A percentile compares a stretch with the other conserved stretches of the same genome.
Conservation (phyloP, 257 asterid species). For the Apocynum venetum region DNA sequence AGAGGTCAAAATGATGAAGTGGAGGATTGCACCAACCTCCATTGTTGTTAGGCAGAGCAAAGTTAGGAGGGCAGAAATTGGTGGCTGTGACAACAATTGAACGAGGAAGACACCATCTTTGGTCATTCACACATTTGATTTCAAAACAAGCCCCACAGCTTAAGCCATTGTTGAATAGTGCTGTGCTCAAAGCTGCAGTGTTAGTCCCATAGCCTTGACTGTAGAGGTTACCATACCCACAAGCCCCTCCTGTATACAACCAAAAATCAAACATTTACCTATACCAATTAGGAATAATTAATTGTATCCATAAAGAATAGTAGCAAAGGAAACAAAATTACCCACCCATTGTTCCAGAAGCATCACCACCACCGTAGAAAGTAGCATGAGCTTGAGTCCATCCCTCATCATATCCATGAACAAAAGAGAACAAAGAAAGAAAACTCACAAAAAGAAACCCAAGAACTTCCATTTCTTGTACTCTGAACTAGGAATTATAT, state of each 20-base stretch:
- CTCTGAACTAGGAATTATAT: not conserved
- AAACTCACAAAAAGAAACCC: conserved; percentile 9
- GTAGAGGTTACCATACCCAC: conserved; percentile 32
- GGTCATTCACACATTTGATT: conserved; percentile 24
- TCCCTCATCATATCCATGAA: conserved; percentile 32
- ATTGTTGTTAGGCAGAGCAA: conserved; percentile 17
- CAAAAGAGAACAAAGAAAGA: conserved; percentile 24
- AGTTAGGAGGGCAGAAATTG: conserved; percentile 33
- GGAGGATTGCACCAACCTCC: conserved; percentile 39
- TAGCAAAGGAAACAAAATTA: not conserved
- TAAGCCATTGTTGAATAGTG: conserved; percentile 27
- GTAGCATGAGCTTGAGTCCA: conserved; percentile 67
- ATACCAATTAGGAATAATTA: not conserved
- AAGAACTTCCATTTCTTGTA: conserved; percentile 17
- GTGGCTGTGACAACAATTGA: conserved; percentile 29
- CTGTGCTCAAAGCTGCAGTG: conserved; percentile 34
- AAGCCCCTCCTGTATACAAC: conserved; percentile 23
- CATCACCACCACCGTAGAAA: conserved; percentile 64
- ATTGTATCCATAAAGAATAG: not conserved
- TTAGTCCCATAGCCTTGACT: conserved; percentile 34
- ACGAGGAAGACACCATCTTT: conserved; percentile 19
- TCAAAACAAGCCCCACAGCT: conserved; percentile 34
- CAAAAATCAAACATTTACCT: not conserved
- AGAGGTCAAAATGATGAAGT: conserved; percentile 29
- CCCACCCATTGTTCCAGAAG: conserved; percentile 65